Evolutionary conservation across 1,139 yeast species (phyloP).

Genomic region (Lodderomyces margitis): DNA sequence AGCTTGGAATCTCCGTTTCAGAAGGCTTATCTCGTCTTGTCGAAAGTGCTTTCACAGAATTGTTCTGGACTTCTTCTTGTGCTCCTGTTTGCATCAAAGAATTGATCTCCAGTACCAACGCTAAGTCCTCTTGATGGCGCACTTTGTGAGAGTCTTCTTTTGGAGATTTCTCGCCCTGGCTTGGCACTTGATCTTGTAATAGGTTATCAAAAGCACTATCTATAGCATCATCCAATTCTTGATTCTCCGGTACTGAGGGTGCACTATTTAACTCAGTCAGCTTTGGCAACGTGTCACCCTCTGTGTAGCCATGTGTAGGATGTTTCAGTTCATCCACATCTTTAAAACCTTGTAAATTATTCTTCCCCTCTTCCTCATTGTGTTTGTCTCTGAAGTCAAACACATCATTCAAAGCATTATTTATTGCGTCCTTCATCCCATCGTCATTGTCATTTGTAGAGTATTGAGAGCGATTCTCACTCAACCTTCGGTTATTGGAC

Average conservation of each 20-base stretch:
- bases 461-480: not conserved
- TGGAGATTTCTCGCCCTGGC: constrained; percentile 1
- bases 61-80: not conserved
- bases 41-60: not conserved
- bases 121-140: not conserved
- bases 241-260: constrained; percentile 2
- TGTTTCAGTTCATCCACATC: not conserved
- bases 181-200: not conserved
- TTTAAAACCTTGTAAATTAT: not conserved
- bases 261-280: too few relatives aligned
- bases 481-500: not conserved
- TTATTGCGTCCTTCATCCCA: not conserved
- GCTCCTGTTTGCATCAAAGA: not conserved
- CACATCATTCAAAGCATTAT: not conserved
- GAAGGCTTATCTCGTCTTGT: not conserved
- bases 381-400: not conserved
- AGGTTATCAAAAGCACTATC: not conserved
- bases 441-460: not conserved
- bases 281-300: too few relatives aligned
- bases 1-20: too few relatives aligned
- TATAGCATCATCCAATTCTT: constrained; percentile 10
- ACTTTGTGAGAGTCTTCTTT: constrained; percentile 1
- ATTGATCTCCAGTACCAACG: not conserved
- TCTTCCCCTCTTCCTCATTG: not conserved
- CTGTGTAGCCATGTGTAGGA: not conserved